Evolutionary conservation across 2,329 filamentous ascomycete species (phyloP).

Genomic region (Exserohilum turcica): DNA sequence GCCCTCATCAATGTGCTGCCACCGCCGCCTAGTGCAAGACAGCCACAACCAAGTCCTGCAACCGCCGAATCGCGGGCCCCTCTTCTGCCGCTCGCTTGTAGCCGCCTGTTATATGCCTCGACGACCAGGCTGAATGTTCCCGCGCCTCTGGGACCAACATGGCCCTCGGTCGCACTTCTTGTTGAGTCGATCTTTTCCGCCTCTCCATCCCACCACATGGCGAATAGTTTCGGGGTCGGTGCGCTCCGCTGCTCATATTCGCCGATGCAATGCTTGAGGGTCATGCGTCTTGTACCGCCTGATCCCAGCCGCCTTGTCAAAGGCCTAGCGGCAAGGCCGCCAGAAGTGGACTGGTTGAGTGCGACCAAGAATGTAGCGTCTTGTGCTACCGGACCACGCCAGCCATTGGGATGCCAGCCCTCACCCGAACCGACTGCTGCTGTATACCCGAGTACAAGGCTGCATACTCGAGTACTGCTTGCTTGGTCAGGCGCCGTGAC

Average conservation of each 20-base stretch:
- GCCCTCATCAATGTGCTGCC: too few species aligned
- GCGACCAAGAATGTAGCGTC: conserved; percentile 1
- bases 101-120: background rate
- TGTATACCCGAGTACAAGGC: background rate
- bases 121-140: conserved; percentile 2
- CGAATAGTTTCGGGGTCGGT: background rate
- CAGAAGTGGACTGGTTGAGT: background rate
- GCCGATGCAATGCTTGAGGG: background rate
- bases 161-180: background rate
- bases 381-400: background rate
- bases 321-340: background rate
- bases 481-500: background rate
- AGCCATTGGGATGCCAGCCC: conserved; percentile 3
- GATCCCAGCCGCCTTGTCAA: background rate
- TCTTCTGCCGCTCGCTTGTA: background rate
- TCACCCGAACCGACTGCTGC: background rate
- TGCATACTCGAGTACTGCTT: too few species aligned
- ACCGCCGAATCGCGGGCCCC: background rate
- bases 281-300: background rate
- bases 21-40: background rate
- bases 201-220: background rate
- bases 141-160: background rate
- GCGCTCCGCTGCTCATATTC: background rate
- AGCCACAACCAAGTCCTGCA: background rate
- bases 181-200: conserved; percentile 2